Base-by-base conservation (phyloP, 176 grass and related monocot species). In the Oryza nivara region DNA sequence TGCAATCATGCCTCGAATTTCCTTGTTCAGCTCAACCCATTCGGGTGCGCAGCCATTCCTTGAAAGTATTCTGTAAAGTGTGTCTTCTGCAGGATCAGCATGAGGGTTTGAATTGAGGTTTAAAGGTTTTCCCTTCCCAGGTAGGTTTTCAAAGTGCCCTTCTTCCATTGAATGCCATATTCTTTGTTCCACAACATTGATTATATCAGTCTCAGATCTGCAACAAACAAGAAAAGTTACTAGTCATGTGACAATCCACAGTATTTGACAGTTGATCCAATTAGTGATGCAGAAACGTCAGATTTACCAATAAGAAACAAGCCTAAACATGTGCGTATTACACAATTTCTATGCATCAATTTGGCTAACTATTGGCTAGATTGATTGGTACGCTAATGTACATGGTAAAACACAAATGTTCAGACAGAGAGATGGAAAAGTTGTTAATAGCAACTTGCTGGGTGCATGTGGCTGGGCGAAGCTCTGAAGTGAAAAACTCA, bases 141-240 rank as follows among this genome's bases (percentile, higher is more conserved):
- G 90, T 20, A 97, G 88, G 17, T 97, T 97, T 78, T 97, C 92
- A 43, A 97, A 94, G 47, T 94, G 92, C 12, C 95, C 95, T 88
- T 95, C 88, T 86, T 97, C 95, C 92, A 97, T 97, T 7, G 95
- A 93, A 58, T 91, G 90, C 89, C 95, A 97, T 89, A 97, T 95
- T 75, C 92, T 91, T 88, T 85, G 95, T 88, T 97, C 95, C 76
- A 97, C 95, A 6, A 97, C 92, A 84, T 95, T 97, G 20, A 86
- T 67, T 70, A 97, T 95, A 69, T 95, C 95, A 75, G 87, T 91
- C 77, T 97, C 90, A 32, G 95, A 95, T 83, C 92, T 97, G 88
- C 9, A 49, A 70, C 78, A 70, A 43, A 74, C 32, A 73, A 76
- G 4, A 5, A 2, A 63, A 74, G 32, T 26, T 38, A 70, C 40